Percentiles rank a stretch among this genome's conserved stretches.
Conservation (phyloP, 441 rosid genomes). For the Gossypium davidsonii region DNA sequence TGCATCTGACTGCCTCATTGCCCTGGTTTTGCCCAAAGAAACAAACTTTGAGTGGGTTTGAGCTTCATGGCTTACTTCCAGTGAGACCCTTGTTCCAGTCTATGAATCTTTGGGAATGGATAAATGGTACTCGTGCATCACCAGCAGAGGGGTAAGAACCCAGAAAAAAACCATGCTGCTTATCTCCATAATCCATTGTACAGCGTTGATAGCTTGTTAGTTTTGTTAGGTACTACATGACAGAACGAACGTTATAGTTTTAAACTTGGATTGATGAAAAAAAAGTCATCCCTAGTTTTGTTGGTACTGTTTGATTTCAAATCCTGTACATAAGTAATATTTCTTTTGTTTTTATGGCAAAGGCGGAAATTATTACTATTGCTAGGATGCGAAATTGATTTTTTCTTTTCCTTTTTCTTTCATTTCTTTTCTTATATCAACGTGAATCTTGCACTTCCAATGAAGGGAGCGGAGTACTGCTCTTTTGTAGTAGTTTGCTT, state of each 20-base stretch:
- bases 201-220: not conserved
- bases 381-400: not conserved
- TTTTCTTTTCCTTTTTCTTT: not conserved
- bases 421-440: not conserved
- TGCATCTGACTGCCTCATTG: slow-evolving; percentile 59
- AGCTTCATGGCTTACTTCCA: slow-evolving; percentile 15
- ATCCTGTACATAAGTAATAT: not conserved
- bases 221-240: not conserved
- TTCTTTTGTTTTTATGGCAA: not conserved
- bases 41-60: slow-evolving; percentile 58
- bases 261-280: not conserved
- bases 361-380: not conserved
- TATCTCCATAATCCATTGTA: not conserved
- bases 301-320: not conserved
- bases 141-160: not conserved
- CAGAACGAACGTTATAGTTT: not conserved
- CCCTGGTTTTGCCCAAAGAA: slow-evolving; percentile 81
- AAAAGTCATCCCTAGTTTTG: not conserved
- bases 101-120: not conserved
- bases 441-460: not conserved
- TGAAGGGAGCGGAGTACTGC: not conserved
- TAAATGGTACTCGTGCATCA: not conserved
- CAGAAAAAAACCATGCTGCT: not conserved
- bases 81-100: not conserved
- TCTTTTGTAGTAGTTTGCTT: not conserved